Percentiles rank a stretch among this genome's conserved stretches.
phyloP scores from a whole-genome alignment of 2,329 filamentous ascomycete genomes.

The Penicillium sp. region DNA sequence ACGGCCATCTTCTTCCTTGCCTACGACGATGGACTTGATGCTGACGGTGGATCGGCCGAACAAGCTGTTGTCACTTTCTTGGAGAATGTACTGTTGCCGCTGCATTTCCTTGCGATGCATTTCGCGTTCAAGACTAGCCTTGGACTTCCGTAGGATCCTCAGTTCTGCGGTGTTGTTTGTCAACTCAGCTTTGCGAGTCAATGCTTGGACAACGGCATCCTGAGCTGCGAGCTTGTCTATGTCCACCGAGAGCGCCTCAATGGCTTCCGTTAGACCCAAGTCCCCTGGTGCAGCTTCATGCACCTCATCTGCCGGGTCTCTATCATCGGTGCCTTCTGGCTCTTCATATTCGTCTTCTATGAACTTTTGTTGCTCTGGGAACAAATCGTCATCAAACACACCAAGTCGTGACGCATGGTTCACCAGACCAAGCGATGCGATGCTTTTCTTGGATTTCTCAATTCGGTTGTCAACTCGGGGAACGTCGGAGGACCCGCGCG shows the following conservation, averaged over 20 bases:
- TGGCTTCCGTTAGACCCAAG: constrained; percentile 87
- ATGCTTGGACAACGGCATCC: constrained; percentile 83
- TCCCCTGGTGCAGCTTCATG: constrained; percentile 94
- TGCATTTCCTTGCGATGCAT: constrained; percentile 93
- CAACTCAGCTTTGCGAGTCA: constrained; percentile 89
- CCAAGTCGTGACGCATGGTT: constrained; percentile 82
- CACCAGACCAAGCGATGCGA: constrained; percentile 86
- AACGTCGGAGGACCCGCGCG: constrained; percentile 61
- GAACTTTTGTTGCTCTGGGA: constrained; percentile 77
- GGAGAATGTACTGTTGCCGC: constrained; percentile 91
- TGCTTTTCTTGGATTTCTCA: constrained; percentile 69
- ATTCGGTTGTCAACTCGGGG: constrained; percentile 44
- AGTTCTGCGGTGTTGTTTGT: constrained; percentile 96
- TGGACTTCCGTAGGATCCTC: constrained; percentile 87
- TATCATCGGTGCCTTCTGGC: constrained; percentile 54
- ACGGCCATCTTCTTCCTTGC: constrained; percentile 83
- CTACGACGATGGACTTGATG: constrained; percentile 91
- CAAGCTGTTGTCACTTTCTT: constrained; percentile 95
- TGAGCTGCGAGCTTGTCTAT: constrained; percentile 86
- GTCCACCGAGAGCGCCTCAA: constrained; percentile 78
- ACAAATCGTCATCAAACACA: constrained; percentile 93
- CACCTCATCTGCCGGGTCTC: constrained; percentile 72
- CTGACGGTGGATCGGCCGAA: constrained; percentile 86
- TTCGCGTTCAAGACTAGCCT: constrained; percentile 86
- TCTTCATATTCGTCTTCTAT: constrained; percentile 83